These are phyloP conservation scores for Mycena albidolilacea DNA, from an alignment of 768 basidiomycete genomes.

Conservation along the genomic window DNA sequence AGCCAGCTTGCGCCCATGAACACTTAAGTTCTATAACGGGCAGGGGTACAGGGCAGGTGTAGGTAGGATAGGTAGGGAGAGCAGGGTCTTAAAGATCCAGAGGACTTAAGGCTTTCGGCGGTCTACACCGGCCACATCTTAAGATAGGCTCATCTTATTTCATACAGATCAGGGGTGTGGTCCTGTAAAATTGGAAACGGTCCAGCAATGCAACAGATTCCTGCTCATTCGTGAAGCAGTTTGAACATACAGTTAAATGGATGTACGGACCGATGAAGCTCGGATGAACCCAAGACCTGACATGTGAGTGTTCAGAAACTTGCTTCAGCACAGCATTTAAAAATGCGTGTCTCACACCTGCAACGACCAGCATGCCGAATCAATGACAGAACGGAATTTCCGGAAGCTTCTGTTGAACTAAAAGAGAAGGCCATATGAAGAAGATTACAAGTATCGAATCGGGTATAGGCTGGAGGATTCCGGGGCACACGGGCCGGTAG, in stretches of 20 bases:
- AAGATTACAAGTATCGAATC: constrained; percentile 34
- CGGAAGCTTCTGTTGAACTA: constrained; percentile 29
- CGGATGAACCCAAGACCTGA: constrained; percentile 10
- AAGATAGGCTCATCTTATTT: too few species aligned
- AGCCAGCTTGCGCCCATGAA: too few species aligned
- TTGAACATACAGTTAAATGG: constrained; percentile 25
- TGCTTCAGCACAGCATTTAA: constrained; percentile 23
- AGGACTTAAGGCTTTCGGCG: too few species aligned
- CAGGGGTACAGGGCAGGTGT: too few species aligned
- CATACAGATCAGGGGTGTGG: too few species aligned
- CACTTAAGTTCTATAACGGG: too few species aligned
- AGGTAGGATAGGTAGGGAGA: too few species aligned
- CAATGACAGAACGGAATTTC: constrained; percentile 35
- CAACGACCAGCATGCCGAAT: constrained; percentile 21
- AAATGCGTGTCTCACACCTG: constrained; percentile 31
- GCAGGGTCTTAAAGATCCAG: too few species aligned
- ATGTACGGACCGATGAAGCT: constrained; percentile 28
- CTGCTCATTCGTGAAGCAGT: not conserved
- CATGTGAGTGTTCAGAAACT: not conserved
- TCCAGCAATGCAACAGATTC: not conserved
- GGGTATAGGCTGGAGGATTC: constrained; percentile 34
- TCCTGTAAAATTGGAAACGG: constrained; percentile 18
- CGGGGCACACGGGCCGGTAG: constrained; percentile 34
- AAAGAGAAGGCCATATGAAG: constrained; percentile 27
- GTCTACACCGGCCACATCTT: too few species aligned